Evolutionary conservation across 768 basidiomycete genomes (phyloP), one percentile per base, ranked within the genome.

Genomic region (Tulasnella sp.): DNA sequence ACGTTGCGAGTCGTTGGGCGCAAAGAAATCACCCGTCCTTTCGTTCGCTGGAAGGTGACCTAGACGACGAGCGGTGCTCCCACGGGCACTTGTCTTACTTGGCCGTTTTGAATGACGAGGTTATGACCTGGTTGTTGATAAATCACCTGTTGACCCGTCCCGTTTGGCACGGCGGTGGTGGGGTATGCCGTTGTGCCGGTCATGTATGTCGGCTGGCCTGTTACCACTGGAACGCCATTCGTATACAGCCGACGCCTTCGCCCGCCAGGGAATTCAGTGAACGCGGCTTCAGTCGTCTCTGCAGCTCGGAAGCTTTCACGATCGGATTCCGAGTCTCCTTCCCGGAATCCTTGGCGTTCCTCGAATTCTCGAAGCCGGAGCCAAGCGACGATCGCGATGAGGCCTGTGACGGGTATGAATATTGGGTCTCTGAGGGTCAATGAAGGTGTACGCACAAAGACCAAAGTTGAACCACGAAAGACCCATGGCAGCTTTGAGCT

Each of bases 401-500:
- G 31, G 25, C 72, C 78, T 78, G 39, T 9, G 25, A 25, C 19
- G 17, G 6, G 36, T 22, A 34, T 25, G 22, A 38, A 14, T 19
- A 37, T 54, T 15, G 36, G 52, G 4, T 52, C 3, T 38, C 6
- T 15, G 7, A 31, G 8, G 17, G 36, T 17, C 19, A 37, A 67
- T 29, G 37, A n/a, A n/a, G 12, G 22, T 15, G 15, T 40, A n/a
- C 78, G 15, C 42, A 78, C 77, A 74, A 37, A 78, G 34, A 25
- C 58, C 75, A 64, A 78, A 78, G 77, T 64, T 72, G 29, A 74
- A 64, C 76, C 76, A 78, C 12, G 77, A 77, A 68, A 77, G 76
- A n/a, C 77, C 73, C 76, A 73, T 49, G 37, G 76, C 67, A 34
- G 67, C 75, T 25, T 77, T 77, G n/a, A 75, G 37, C 38, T 77